Evolutionary conservation across 2,329 filamentous ascomycete genomes (phyloP).

Genomic region (Exophiala calicioides): DNA sequence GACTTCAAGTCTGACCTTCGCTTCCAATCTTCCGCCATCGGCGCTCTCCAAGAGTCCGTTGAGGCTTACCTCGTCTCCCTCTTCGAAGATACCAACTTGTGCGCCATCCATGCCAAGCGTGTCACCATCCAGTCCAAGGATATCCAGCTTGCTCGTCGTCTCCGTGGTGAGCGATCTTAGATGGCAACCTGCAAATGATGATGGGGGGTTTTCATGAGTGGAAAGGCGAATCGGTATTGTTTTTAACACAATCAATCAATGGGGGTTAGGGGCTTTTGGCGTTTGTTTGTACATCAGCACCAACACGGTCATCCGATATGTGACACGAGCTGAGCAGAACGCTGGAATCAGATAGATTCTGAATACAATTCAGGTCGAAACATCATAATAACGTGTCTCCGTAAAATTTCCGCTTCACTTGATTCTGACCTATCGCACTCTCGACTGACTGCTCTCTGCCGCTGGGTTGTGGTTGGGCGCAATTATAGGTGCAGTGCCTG

Average conservation of each 20-base stretch:
- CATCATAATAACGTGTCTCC: too few relatives aligned
- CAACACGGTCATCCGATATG: constrained; percentile 24
- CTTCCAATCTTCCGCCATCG: constrained; percentile 98
- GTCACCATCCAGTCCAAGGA: constrained; percentile 95
- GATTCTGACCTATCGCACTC: too few relatives aligned
- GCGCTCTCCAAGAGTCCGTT: constrained; percentile 95
- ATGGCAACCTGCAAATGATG: constrained; percentile 29
- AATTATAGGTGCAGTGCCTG: too few relatives aligned
- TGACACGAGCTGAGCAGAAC: constrained; percentile 25
- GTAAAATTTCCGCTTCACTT: too few relatives aligned
- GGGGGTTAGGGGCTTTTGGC: constrained; percentile 25
- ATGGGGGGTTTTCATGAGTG: constrained; percentile 28
- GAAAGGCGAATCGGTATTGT: constrained; percentile 26
- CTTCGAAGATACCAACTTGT: constrained; percentile 97
- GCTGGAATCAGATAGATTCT: constrained; percentile 26
- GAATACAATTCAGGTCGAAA: constrained; percentile 26
- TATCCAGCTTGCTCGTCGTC: constrained; percentile 92
- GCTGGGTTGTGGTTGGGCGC: too few relatives aligned
- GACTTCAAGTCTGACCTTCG: constrained; percentile 94
- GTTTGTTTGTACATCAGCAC: constrained; percentile 29
- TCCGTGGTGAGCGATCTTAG: constrained; percentile 90
- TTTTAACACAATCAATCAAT: constrained; percentile 25
- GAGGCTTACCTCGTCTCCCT: constrained; percentile 98
- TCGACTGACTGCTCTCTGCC: too few relatives aligned
- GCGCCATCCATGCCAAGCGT: constrained; percentile 98